phyloP scores from a whole-genome alignment of 2,329 filamentous ascomycete species.

The Xylariaceae sp. region DNA sequence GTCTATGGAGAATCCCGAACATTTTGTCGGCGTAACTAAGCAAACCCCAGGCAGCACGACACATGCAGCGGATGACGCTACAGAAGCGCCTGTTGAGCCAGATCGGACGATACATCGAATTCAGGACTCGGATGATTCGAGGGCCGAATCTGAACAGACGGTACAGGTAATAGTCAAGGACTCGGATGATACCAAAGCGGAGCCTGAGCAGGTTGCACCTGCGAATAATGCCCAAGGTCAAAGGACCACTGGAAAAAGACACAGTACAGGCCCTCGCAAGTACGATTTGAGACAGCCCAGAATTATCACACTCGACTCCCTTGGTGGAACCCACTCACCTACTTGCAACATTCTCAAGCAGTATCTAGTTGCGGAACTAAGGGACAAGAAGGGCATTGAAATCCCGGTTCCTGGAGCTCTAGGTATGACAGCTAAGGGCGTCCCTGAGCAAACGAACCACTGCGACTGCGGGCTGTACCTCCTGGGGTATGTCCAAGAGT shows the following conservation, averaged over 20 bases:
- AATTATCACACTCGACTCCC: constrained; percentile 83
- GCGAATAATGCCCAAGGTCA: constrained; percentile 4
- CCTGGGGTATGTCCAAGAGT: constrained; percentile 75
- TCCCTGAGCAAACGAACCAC: constrained; percentile 76
- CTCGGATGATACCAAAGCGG: too few relatives aligned
- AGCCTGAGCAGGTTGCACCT: constrained; percentile 7
- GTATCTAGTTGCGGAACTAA: constrained; percentile 69
- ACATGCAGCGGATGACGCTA: constrained; percentile 4
- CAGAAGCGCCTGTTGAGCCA: constrained; percentile 1
- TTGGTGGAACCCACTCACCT: constrained; percentile 55
- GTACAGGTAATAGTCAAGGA: too few relatives aligned
- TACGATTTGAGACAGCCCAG: constrained; percentile 49
- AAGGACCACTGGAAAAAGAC: constrained; percentile 27
- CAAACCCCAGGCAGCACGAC: constrained; percentile 7
- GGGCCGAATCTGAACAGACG: background rate
- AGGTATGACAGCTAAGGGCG: constrained; percentile 62
- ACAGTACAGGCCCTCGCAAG: constrained; percentile 27
- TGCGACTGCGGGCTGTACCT: constrained; percentile 88
- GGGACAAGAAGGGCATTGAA: constrained; percentile 44
- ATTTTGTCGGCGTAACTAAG: constrained; percentile 12
- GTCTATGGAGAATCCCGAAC: constrained; percentile 17
- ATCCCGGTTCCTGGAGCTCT: constrained; percentile 17
- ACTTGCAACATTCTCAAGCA: constrained; percentile 64
- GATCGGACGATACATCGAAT: constrained; percentile 8
- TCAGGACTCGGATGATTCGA: constrained; percentile 7